A percentile compares a stretch with the other conserved stretches of the same genome.
These are phyloP conservation scores for Fusarium illudens DNA, from an alignment of 2,329 filamentous ascomycete genomes.

Conservation along the genomic window DNA sequence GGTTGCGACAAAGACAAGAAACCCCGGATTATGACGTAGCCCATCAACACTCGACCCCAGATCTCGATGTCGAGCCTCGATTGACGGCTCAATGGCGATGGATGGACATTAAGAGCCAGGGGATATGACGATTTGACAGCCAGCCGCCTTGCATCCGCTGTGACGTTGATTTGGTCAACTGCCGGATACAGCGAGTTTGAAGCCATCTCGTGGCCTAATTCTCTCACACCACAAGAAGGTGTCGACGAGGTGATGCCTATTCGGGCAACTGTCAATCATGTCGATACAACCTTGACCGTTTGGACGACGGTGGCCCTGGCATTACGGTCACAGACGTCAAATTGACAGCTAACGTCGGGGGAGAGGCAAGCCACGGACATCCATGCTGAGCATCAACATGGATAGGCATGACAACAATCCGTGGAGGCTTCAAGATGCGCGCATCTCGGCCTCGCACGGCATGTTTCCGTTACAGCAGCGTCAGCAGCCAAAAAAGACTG, in stretches of 20 bases:
- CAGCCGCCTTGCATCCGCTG: slow-evolving; percentile 15
- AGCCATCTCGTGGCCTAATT: slow-evolving; percentile 19
- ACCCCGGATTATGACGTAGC: slow-evolving; percentile 40
- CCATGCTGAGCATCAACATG: background rate
- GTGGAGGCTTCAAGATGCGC: background rate
- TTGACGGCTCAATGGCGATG: slow-evolving; percentile 4
- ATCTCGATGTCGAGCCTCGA: slow-evolving; percentile 32
- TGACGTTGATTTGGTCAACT: slow-evolving; percentile 31
- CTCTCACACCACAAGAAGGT: slow-evolving; percentile 14
- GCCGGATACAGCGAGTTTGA: slow-evolving; percentile 8
- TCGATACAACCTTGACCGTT: slow-evolving; percentile 8
- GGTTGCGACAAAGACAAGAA: slow-evolving; percentile 1
- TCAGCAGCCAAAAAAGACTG: background rate
- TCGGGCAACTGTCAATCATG: background rate
- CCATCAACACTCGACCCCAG: slow-evolving; percentile 6
- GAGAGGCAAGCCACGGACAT: background rate
- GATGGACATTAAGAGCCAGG: slow-evolving; percentile 21
- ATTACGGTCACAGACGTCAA: background rate
- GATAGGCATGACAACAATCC: background rate
- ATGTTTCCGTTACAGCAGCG: background rate
- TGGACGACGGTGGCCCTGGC: background rate
- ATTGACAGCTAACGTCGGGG: background rate
- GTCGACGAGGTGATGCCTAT: background rate
- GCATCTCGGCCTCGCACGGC: background rate
- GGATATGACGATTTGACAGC: slow-evolving; percentile 13